phyloP scores from a whole-genome alignment of 2,329 filamentous ascomycete genomes.

The Simplicillium sp. region DNA sequence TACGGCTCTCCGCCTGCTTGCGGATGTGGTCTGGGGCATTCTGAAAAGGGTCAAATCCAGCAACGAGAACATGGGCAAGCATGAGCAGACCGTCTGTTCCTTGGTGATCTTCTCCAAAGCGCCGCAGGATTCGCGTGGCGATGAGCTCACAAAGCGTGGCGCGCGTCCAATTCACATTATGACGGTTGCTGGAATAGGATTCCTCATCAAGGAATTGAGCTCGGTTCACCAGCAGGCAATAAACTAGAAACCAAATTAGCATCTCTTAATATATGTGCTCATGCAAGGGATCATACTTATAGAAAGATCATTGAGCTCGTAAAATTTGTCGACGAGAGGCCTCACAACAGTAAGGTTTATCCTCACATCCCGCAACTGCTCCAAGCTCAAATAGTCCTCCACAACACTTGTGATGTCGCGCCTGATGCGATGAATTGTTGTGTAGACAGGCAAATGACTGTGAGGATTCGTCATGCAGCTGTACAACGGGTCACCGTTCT shows the following conservation, averaged over 20 bases:
- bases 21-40: constrained; percentile 63
- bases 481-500: constrained; percentile 29
- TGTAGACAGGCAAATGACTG: constrained; percentile 61
- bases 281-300: constrained; percentile 38
- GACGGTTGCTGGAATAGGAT: constrained; percentile 62
- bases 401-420: constrained; percentile 55
- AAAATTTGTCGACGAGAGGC: constrained; percentile 75
- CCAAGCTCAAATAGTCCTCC: constrained; percentile 55
- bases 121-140: constrained; percentile 66
- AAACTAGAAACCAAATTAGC: constrained; percentile 41
- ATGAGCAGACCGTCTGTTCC: constrained; percentile 62
- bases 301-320: constrained; percentile 69
- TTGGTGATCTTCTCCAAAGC: constrained; percentile 69
- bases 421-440: constrained; percentile 64
- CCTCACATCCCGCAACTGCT: constrained; percentile 70
- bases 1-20: constrained; percentile 44
- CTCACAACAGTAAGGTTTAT: constrained; percentile 75
- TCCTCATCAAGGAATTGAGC: constrained; percentile 74
- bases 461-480: constrained; percentile 49
- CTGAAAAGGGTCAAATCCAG: constrained; percentile 79
- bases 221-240: constrained; percentile 75
- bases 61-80: constrained; percentile 70
- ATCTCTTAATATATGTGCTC: constrained; percentile 1
- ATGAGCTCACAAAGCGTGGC: constrained; percentile 74
- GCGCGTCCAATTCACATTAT: constrained; percentile 71